Conservation (phyloP, 2,329 filamentous ascomycete genomes). For the Graphilbum sp. region DNA sequence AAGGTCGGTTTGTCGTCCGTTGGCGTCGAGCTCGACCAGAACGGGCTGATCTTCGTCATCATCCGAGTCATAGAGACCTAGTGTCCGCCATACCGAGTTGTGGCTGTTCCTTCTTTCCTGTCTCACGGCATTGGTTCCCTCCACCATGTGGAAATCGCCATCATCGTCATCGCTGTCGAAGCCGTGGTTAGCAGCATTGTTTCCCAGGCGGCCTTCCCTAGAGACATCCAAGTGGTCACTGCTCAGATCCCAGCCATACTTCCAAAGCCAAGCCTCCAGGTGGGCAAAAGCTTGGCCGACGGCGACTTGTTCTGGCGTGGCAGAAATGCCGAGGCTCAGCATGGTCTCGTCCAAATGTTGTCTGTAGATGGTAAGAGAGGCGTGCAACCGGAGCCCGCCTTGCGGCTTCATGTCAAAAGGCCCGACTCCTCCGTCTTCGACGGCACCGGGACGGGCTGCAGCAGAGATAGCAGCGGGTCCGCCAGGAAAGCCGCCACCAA, state of each 20-base stretch:
- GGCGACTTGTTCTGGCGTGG: conserved; percentile 23
- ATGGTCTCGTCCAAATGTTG: conserved; percentile 32
- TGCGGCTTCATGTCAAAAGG: conserved; percentile 20
- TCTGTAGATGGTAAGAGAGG: conserved; percentile 37
- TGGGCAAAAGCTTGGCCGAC: conserved; percentile 31
- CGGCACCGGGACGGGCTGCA: background rate
- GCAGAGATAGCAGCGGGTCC: conserved; percentile 22
- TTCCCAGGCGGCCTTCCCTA: conserved; percentile 13
- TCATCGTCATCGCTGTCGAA: conserved; percentile 3
- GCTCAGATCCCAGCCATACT: conserved; percentile 37
- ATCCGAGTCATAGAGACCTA: conserved; percentile 1
- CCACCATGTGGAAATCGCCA: background rate
- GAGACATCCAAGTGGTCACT: conserved; percentile 34
- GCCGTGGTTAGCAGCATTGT: background rate
- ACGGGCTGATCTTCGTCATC: conserved; percentile 35
- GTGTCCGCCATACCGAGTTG: background rate
- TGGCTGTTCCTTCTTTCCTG: background rate
- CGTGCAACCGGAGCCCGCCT: conserved; percentile 20
- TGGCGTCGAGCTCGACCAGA: conserved; percentile 34
- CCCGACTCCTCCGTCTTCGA: conserved; percentile 6
- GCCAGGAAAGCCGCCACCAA: conserved; percentile 20
- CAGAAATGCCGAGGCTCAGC: conserved; percentile 16
- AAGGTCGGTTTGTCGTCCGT: conserved; percentile 33
- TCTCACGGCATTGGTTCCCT: background rate
- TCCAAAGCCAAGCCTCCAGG: conserved; percentile 30